Evolutionary conservation across 1,284 basidiomycete genomes (phyloP).

Genomic region (Boletus mariae): DNA sequence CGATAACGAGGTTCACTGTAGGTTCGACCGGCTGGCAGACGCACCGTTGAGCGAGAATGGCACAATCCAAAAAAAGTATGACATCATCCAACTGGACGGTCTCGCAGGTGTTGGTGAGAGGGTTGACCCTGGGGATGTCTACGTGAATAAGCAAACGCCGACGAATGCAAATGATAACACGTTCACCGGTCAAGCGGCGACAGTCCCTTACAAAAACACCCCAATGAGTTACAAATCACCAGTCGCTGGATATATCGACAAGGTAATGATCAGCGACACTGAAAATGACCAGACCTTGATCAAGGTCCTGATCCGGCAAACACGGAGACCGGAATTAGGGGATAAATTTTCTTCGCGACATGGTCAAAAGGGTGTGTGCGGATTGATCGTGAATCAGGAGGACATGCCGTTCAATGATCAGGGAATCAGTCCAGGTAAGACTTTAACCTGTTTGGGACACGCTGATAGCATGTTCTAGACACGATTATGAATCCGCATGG

Average conservation of each 20-base stretch:
- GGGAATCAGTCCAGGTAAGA: slow-evolving; percentile 85
- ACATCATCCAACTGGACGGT: slow-evolving; percentile 89
- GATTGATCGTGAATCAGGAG: slow-evolving; percentile 96
- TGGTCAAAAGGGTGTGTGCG: slow-evolving; percentile 99
- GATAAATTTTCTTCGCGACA: slow-evolving; percentile 99
- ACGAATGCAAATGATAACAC: slow-evolving; percentile 85
- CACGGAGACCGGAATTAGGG: slow-evolving; percentile 91
- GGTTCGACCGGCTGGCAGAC: slow-evolving; percentile 92
- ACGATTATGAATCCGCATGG: slow-evolving; percentile 99
- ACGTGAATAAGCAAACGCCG: slow-evolving; percentile 96
- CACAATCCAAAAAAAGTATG: slow-evolving; percentile 77
- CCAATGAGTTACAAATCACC: slow-evolving; percentile 92
- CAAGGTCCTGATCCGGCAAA: slow-evolving; percentile 98
- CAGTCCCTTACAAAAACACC: slow-evolving; percentile 83
- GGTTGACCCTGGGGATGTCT: slow-evolving; percentile 90
- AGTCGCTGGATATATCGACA: slow-evolving; percentile 93
- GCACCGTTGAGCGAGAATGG: slow-evolving; percentile 85
- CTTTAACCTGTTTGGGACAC: neutral
- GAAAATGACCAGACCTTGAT: slow-evolving; percentile 96
- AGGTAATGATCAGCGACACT: slow-evolving; percentile 95
- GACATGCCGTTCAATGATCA: slow-evolving; percentile 99
- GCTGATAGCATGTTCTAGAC: slow-evolving; percentile 48
- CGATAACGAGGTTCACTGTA: slow-evolving; percentile 30
- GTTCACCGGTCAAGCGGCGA: slow-evolving; percentile 74
- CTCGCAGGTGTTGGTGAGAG: slow-evolving; percentile 93